A percentile compares a stretch with the other conserved stretches of the same genome.
These are phyloP conservation scores for Rhinocladiella similis DNA, from an alignment of 2,329 filamentous ascomycete genomes.

Conservation along the genomic window DNA sequence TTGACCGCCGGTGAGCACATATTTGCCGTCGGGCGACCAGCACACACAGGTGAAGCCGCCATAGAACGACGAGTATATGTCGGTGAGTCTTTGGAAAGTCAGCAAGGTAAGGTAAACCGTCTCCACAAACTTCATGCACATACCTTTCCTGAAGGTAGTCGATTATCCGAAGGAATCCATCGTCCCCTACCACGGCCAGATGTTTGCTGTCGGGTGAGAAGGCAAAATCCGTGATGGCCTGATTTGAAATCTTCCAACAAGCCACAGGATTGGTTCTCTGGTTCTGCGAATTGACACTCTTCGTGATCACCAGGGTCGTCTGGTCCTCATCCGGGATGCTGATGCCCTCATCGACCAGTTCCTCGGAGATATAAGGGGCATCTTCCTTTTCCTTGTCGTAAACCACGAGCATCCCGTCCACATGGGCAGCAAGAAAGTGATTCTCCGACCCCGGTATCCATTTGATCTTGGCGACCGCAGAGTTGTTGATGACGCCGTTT, in stretches of 20 bases:
- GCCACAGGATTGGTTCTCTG: conserved; percentile 92
- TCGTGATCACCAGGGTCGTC: conserved; percentile 68
- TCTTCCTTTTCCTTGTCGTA: conserved; percentile 99
- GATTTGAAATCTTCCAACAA: conserved; percentile 88
- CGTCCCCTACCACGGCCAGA: conserved; percentile 86
- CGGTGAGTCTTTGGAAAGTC: conserved; percentile 63
- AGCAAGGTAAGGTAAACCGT: conserved; percentile 11
- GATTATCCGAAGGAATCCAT: conserved; percentile 84
- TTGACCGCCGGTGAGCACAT: conserved; percentile 91
- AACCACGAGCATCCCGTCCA: conserved; percentile 85
- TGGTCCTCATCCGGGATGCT: conserved; percentile 37
- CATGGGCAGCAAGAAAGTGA: conserved; percentile 86
- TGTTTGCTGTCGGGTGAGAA: conserved; percentile 89
- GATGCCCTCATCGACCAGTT: conserved; percentile 44
- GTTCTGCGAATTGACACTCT: conserved; percentile 90
- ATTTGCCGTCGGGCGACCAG: conserved; percentile 97
- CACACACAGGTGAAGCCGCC: conserved; percentile 90
- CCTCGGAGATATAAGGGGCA: conserved; percentile 72
- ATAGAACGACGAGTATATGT: conserved; percentile 88
- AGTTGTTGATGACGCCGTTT: conserved; percentile 86
- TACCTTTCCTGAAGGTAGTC: conserved; percentile 90
- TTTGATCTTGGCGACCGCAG: conserved; percentile 79
- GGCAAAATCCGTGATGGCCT: conserved; percentile 84
- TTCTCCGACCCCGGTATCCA: conserved; percentile 96
- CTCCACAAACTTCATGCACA: conserved; percentile 33